phyloP scores from a whole-genome alignment of 2,329 filamentous ascomycete species.

The Ceratocystiopsis sp. region DNA sequence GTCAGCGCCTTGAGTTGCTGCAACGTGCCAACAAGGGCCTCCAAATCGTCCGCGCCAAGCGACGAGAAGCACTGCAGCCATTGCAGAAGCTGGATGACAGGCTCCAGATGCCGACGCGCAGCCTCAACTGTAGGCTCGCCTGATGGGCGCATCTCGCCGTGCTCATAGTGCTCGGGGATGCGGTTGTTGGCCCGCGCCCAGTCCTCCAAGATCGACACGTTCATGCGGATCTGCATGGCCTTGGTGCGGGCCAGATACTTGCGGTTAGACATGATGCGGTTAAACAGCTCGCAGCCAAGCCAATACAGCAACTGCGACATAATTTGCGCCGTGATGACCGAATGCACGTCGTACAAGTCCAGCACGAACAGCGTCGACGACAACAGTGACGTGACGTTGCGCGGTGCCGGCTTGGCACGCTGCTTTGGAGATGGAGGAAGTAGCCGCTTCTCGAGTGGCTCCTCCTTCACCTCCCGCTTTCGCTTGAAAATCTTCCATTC shows the following conservation, averaged over 20 bases:
- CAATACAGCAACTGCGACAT: slow-evolving; percentile 88
- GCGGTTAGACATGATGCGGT: slow-evolving; percentile 90
- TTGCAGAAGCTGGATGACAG: slow-evolving; percentile 83
- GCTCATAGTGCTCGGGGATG: slow-evolving; percentile 87
- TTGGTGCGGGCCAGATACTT: slow-evolving; percentile 92
- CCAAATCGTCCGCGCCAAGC: slow-evolving; percentile 66
- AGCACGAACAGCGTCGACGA: slow-evolving; percentile 94
- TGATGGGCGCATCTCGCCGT: slow-evolving; percentile 68
- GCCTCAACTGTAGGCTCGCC: slow-evolving; percentile 80
- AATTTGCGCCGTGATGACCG: slow-evolving; percentile 84
- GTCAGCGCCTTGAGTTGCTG: slow-evolving; percentile 75
- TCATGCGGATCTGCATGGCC: slow-evolving; percentile 99
- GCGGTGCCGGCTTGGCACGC: slow-evolving; percentile 76
- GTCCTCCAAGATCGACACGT: slow-evolving; percentile 85
- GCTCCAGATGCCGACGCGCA: slow-evolving; percentile 67
- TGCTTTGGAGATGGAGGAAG: slow-evolving; percentile 87
- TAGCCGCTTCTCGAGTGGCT: slow-evolving; percentile 78
- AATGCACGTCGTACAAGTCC: slow-evolving; percentile 97
- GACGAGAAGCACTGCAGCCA: slow-evolving; percentile 98
- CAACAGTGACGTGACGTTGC: slow-evolving; percentile 87
- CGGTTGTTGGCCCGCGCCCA: slow-evolving; percentile 91
- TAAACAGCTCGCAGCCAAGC: slow-evolving; percentile 92
- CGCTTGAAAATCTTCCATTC: slow-evolving; percentile 96
- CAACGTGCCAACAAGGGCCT: slow-evolving; percentile 73
- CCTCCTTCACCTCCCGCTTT: slow-evolving; percentile 77